A percentile compares a stretch with the other conserved stretches of the same genome.
These are phyloP conservation scores for Pseudocercospora musae DNA, from an alignment of 2,329 filamentous ascomycete genomes.

Conservation along the genomic window DNA sequence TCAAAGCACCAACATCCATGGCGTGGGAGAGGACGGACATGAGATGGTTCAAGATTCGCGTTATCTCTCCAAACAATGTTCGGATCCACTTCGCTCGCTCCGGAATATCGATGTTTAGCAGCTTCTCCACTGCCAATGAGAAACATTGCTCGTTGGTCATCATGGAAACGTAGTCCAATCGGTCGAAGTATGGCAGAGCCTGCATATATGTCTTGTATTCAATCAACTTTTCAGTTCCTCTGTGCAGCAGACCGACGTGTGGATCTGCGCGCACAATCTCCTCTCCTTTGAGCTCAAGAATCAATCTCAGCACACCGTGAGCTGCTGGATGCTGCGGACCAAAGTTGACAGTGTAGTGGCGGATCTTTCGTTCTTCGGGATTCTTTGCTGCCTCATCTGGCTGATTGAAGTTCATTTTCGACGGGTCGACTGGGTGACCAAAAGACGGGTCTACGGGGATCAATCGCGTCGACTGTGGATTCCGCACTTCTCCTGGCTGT, in stretches of 20 bases:
- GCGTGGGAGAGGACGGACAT: slow-evolving; percentile 97
- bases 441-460: slow-evolving; percentile 66
- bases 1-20: slow-evolving; percentile 98
- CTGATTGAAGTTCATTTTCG: slow-evolving; percentile 45
- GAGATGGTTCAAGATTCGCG: slow-evolving; percentile 89
- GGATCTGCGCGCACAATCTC: slow-evolving; percentile 95
- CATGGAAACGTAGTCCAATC: slow-evolving; percentile 98
- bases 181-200: slow-evolving; percentile 97
- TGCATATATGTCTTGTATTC: slow-evolving; percentile 99
- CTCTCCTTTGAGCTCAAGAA: slow-evolving; percentile 96
- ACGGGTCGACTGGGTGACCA: slow-evolving; percentile 45
- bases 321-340: slow-evolving; percentile 97
- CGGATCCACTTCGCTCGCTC: slow-evolving; percentile 95
- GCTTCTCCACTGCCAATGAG: slow-evolving; percentile 92
- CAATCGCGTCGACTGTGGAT: slow-evolving; percentile 51
- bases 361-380: slow-evolving; percentile 73
- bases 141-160: slow-evolving; percentile 99
- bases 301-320: slow-evolving; percentile 95
- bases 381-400: slow-evolving; percentile 45
- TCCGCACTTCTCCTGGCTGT: slow-evolving; percentile 1
- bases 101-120: slow-evolving; percentile 94
- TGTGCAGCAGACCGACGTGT: slow-evolving; percentile 92
- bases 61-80: slow-evolving; percentile 93
- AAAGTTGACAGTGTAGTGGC: slow-evolving; percentile 99
- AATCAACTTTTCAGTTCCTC: slow-evolving; percentile 98